Base-by-base conservation (phyloP, 306 rosid species). In the Quercus robur region DNA sequence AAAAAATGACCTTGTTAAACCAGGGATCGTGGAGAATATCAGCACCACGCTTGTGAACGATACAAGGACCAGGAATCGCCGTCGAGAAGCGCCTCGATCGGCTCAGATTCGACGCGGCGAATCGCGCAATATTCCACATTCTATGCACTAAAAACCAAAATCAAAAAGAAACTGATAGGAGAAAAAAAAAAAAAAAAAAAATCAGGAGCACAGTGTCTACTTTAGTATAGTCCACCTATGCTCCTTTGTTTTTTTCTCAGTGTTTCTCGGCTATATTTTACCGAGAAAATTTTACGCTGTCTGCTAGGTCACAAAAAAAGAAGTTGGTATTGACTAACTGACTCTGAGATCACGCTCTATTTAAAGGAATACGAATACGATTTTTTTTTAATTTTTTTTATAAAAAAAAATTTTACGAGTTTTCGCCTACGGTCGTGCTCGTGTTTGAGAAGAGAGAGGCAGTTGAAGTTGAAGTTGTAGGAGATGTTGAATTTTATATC, bases 1-100 rank as follows among this genome's bases (percentile, higher is more conserved):
- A 25, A 26, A 26, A 26, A 26, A 26, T 15, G 71, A 95, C 99
- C 99, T 96, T 96, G 84, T 96, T 96, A 89, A 93, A 93, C 99
- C 98, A 96, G 1, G 99, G 99, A 88, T 96, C 99, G 70, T 96
- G 99, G 61, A 96, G 99, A 82, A 96, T 96, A 71, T 96, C 99
- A 71, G 99, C 91, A 41, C 99, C 99, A 57, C 99, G 99, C 87
- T 96, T 96, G 70, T 91, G 99, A 54, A 96, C 92, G 77, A 96
- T 91, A 87, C 96, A 90, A 3, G 99, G 99, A 21, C 92, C 96
- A 26, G 99, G 98, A 83, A 90, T 95, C 81, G 82, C 97, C 76
- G 97, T 70, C 78, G 98, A 91, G 78, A 91, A 87, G 10, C 84
- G 81, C 78, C 97, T 87, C 23, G 94, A 89, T 85, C 92, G 84